Conservation (phyloP, 148 eudicot species). For the Arbutus unedo region DNA sequence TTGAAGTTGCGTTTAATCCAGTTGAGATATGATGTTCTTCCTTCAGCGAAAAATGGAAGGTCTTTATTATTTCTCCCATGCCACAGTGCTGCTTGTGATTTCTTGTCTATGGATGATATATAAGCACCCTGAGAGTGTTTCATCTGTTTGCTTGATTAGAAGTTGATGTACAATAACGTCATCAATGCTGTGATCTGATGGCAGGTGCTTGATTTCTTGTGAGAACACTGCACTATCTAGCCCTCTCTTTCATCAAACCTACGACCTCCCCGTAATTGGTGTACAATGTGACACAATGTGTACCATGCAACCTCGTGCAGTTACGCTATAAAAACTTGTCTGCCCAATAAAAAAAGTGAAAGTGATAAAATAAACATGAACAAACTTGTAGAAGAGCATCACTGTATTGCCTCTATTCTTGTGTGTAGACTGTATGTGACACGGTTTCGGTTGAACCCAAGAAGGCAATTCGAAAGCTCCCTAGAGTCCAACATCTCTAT, state of each 20-base stretch:
- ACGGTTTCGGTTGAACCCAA: conserved; percentile 65
- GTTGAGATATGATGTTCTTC: neutral
- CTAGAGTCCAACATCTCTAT: conserved; percentile 91
- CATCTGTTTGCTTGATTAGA: neutral
- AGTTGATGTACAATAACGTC: neutral
- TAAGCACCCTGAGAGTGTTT: neutral
- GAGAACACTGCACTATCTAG: neutral
- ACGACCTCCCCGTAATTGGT: neutral
- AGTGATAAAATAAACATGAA: neutral
- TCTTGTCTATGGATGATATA: neutral
- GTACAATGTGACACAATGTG: neutral
- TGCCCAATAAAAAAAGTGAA: neutral
- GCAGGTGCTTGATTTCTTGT: neutral
- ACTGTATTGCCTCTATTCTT: neutral
- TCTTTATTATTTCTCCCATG: neutral
- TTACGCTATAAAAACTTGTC: neutral
- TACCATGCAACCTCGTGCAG: neutral
- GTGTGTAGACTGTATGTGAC: conserved; percentile 59
- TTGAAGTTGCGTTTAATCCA: neutral
- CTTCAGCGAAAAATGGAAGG: neutral
- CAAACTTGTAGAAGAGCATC: neutral
- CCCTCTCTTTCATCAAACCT: neutral
- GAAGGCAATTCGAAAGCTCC: conserved; percentile 81
- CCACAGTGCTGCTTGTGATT: conserved; percentile 1
- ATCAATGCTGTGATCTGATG: neutral